Evolutionary conservation across 371 early-diverging fungal species (phyloP), one percentile per base, ranked within the genome.

Genomic region (Actinomucor elegans): DNA sequence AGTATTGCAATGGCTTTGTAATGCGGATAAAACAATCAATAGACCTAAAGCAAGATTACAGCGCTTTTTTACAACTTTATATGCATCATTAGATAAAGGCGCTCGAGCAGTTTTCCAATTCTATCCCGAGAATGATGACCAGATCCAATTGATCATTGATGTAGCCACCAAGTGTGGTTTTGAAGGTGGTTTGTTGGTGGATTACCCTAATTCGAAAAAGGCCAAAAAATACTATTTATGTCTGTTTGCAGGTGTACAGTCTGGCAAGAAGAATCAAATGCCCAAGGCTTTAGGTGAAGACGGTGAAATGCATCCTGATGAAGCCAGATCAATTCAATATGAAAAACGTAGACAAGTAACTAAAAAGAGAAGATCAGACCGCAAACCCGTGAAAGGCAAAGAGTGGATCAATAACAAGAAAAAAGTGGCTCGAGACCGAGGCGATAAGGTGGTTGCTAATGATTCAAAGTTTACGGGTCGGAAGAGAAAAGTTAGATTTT

Each of bases 1-100:
- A 14, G 98, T 94, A 1, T 66, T 99, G 23, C 99, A 99, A 75
- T 99, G 99, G 99, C 86, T 99, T 31, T 97, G 98, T 71, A 97
- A 98, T 66, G 97, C 97, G 5, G 98, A 98, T 71, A 91, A 92
- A 63, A 64, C 69, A 27, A 84, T 80, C 61, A 93, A 93, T 63
- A 77, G 84, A 52, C 99, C 99, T 15, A 81, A 86, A 46, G 74
- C 84, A 5, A 86, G 99, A 24, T 79, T 99, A 11, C 74, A 73
- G 37, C 82, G 90, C 5, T 99, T 99, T 71, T 99, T 99, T 61
- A 85, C 90, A 5, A 93, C 94, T 2, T 74, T 99, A 18, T 98
- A 94, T 69, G 90, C 90, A 24, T 79, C 93, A 5, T 71, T 99
- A 52, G 76, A 88, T 38, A 80, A 94, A 18, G 96, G 98, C 5